These are phyloP conservation scores for Trichophyton mentagrophytes DNA, from an alignment of 2,329 filamentous ascomycete species.

Conservation along the genomic window DNA sequence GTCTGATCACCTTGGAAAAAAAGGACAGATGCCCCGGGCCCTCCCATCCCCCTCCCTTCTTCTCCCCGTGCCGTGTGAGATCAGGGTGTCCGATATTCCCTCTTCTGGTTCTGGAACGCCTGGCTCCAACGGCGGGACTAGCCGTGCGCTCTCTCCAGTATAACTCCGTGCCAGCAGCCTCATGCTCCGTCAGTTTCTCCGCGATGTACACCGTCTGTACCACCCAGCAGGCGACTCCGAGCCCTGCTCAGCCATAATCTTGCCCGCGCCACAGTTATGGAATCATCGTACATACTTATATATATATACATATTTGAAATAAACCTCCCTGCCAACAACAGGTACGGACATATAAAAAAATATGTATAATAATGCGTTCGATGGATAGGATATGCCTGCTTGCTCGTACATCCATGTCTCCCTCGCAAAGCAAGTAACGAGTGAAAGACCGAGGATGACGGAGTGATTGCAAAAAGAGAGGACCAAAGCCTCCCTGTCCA, in stretches of 20 bases:
- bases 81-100: no score
- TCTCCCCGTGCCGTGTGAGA: no score
- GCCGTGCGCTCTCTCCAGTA: background rate
- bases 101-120: background rate
- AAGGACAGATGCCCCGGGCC: background rate
- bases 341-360: background rate
- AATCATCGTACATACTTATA: background rate
- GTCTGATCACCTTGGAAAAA: background rate
- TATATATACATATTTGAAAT: background rate
- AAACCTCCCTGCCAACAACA: background rate
- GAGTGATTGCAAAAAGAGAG: constrained; percentile 1
- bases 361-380: background rate
- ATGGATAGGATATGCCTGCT: background rate
- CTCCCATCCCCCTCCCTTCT: background rate
- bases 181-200: no score
- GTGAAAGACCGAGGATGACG: background rate
- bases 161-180: background rate
- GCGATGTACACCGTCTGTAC: no score
- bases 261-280: background rate
- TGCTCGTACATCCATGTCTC: no score
- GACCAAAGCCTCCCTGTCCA: background rate
- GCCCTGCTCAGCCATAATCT: background rate
- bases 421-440: background rate
- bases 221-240: no score
- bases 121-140: background rate